Evolutionary conservation across 192 early-diverging fungal genomes (phyloP), one percentile per base, ranked within the genome.

Genomic region (Coemansia sp.): DNA sequence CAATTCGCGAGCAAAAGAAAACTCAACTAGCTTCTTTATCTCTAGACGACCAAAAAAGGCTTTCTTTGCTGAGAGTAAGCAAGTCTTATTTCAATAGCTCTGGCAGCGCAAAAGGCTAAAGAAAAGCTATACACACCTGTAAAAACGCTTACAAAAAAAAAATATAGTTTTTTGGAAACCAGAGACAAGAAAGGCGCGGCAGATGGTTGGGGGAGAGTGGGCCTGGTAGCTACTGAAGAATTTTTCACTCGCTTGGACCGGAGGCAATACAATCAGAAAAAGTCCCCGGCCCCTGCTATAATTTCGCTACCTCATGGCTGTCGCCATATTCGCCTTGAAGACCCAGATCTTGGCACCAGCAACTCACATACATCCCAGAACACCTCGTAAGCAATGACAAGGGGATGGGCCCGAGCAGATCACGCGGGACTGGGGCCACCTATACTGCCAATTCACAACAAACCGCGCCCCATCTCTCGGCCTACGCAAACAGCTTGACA

Each of bases 401-500:
- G 23, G 53, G 2, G 55, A 12, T 29, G 15, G 7, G 29, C 55
- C 15, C 29, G 12, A 32, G 27, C 31, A 34, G 55, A 32, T 32
- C 55, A 57, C 29, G 15, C 15, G 55, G 55, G 55, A 57, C 51
- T 53, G 50, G 31, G 31, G 51, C 51, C 51, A 55, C 51, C 11
- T 8, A 21, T 19, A 51, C 10, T 25, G 23, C 23, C 9, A 11
- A 51, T 51, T 51, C 48, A 29, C 39, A 63, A 42, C 9, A 37
- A 63, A 37, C 62, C 62, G 12, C 34, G 2, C 34, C 23, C 61
- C 36, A 27, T 39, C 23, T 14, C n/a, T 11, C 44, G 1, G 32
- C 23, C 55, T 79, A 74, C 23, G 67, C 53, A 38, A 92, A 92
- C 70, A 98, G 93, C 77, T 98, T 98, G 63, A 98, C 90, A 36